Conservation (phyloP, 371 early-diverging fungal species). For the Actinomortierella ambigua region DNA sequence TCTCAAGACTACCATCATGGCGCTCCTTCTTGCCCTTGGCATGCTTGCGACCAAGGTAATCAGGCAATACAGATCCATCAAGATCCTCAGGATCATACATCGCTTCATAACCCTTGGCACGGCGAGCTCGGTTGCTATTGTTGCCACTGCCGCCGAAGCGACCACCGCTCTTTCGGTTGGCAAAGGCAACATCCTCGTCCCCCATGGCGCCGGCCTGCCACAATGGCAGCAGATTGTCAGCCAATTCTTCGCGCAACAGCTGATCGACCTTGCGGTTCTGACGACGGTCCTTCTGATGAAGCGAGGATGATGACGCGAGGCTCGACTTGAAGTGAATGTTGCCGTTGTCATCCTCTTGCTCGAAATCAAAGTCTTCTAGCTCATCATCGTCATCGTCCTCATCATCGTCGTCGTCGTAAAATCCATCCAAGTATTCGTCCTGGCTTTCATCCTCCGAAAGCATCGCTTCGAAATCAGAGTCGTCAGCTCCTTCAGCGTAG, state of each 20-base stretch:
- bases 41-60: no score
- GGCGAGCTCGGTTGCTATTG: not conserved
- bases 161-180: constrained; percentile 9
- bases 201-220: constrained; percentile 34
- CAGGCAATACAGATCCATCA: constrained; percentile 8
- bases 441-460: constrained; percentile 16
- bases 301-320: not conserved
- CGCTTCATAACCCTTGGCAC: constrained; percentile 36
- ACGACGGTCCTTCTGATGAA: constrained; percentile 20
- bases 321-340: constrained; percentile 28
- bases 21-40: constrained; percentile 36
- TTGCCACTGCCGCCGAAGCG: not conserved
- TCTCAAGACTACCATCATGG: constrained; percentile 32
- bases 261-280: constrained; percentile 32
- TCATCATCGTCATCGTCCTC: constrained; percentile 26
- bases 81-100: constrained; percentile 20
- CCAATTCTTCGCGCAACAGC: constrained; percentile 22
- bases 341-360: constrained; percentile 34
- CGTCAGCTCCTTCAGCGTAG: constrained; percentile 9
- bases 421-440: not conserved
- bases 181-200: constrained; percentile 20
- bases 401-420: constrained; percentile 1
- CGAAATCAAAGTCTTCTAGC: constrained; percentile 21
- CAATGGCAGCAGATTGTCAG: constrained; percentile 26
- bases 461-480: constrained; percentile 33